Evolutionary conservation across 495 filamentous ascomycete genomes (phyloP).

Genomic region (Gamarada debralockiae): DNA sequence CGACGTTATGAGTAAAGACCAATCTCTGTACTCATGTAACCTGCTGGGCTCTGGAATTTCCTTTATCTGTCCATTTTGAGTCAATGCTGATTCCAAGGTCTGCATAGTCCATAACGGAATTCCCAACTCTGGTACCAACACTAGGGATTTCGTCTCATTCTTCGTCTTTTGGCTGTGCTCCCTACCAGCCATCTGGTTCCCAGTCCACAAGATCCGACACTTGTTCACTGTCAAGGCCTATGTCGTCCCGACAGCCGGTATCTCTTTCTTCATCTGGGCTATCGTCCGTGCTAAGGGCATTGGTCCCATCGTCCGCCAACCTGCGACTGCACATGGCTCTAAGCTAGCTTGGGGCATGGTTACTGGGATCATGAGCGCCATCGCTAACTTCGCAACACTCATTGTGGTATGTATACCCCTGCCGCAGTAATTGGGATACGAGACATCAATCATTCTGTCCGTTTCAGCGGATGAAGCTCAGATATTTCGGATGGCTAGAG

Average conservation of each 20-base stretch:
- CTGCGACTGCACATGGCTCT: slow-evolving; percentile 58
- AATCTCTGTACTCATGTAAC: too few species aligned
- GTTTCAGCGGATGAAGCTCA: too few species aligned
- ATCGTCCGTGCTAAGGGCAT: slow-evolving; percentile 78
- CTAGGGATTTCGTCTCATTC: slow-evolving; percentile 72
- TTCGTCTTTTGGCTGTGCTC: slow-evolving; percentile 81
- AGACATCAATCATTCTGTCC: too few species aligned
- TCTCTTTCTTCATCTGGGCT: slow-evolving; percentile 90
- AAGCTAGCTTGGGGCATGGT: slow-evolving; percentile 78
- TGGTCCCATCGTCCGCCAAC: slow-evolving; percentile 80
- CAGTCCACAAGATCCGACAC: slow-evolving; percentile 72
- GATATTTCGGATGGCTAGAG: too few species aligned
- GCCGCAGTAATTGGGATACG: too few species aligned
- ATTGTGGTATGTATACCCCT: slow-evolving; percentile 47
- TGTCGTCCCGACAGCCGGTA: slow-evolving; percentile 77
- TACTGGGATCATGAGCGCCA: slow-evolving; percentile 79
- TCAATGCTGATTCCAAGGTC: slow-evolving; percentile 59
- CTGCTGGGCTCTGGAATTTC: too few species aligned
- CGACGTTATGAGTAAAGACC: too few species aligned
- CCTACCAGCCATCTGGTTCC: slow-evolving; percentile 83
- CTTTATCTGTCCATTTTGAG: too few species aligned
- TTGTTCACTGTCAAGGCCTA: slow-evolving; percentile 89
- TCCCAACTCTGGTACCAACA: slow-evolving; percentile 66
- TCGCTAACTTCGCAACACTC: slow-evolving; percentile 90
- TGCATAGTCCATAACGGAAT: slow-evolving; percentile 63